Evolutionary conservation across 257 asterid species (phyloP).

Genomic region (Nicotiana noctiflora): DNA sequence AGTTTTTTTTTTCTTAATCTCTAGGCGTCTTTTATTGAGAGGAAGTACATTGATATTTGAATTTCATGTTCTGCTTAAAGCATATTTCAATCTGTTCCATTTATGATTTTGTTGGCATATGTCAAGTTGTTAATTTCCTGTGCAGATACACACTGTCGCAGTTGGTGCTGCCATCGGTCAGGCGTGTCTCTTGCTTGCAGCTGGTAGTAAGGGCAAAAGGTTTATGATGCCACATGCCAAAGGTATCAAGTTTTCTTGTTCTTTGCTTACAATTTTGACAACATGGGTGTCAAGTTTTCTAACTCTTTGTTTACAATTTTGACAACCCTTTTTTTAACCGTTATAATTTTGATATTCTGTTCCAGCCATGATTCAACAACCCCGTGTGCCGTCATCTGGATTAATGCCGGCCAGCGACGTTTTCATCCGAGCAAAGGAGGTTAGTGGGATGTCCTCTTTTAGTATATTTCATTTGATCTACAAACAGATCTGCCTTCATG

Average conservation of each 20-base stretch:
- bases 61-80: background rate
- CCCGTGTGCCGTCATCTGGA: conserved; percentile 80
- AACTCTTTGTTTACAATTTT: background rate
- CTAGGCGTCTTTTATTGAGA: background rate
- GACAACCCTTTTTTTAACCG: background rate
- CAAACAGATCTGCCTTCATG: background rate
- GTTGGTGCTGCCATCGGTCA: conserved; percentile 93
- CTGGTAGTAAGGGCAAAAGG: conserved; percentile 85
- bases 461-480: background rate
- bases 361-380: conserved; percentile 91
- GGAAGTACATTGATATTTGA: background rate
- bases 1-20: background rate
- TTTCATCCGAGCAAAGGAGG: conserved; percentile 83
- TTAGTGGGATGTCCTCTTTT: conserved; percentile 26
- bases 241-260: conserved; percentile 33
- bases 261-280: conserved; percentile 2
- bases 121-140: background rate
- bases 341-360: conserved; percentile 19
- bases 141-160: conserved; percentile 76
- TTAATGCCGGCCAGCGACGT: conserved; percentile 89
- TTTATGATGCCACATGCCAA: conserved; percentile 88
- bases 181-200: conserved; percentile 87
- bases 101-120: background rate
- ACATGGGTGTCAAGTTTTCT: conserved; percentile 16
- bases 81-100: background rate